These are phyloP conservation scores for Phialophora chinensis DNA, from an alignment of 2,329 filamentous ascomycete species.

Conservation along the genomic window DNA sequence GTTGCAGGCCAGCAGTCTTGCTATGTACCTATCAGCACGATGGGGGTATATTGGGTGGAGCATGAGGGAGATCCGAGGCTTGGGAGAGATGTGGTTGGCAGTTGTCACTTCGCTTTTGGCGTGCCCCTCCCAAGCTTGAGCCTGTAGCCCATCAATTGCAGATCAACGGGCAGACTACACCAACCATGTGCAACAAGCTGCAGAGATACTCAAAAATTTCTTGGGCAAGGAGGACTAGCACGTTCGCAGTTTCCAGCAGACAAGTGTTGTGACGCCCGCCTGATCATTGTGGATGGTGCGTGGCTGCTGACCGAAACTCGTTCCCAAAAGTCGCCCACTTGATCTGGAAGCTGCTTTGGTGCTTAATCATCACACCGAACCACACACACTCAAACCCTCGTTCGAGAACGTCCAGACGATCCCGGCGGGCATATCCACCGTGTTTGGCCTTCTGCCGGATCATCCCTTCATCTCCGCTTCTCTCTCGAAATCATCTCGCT, in stretches of 20 bases:
- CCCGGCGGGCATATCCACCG: slow-evolving; percentile 10
- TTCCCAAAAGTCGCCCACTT: slow-evolving; percentile 15
- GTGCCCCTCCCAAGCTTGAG: background rate
- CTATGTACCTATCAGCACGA: background rate
- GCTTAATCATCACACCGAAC: slow-evolving; percentile 27
- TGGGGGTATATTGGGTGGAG: background rate
- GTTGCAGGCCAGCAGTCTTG: background rate
- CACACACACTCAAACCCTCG: slow-evolving; percentile 4
- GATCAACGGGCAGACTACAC: background rate
- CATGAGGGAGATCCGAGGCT: background rate
- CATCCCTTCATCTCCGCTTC: slow-evolving; percentile 18
- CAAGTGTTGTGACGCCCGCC: background rate
- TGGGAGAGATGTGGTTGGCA: background rate
- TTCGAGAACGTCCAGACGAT: slow-evolving; percentile 17
- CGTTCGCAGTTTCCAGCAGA: background rate
- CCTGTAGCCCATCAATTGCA: background rate
- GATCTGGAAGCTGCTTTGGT: slow-evolving; percentile 3
- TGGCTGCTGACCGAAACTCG: slow-evolving; percentile 11
- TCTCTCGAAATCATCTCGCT: slow-evolving; percentile 7
- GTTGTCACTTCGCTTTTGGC: background rate
- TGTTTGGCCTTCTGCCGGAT: slow-evolving; percentile 1
- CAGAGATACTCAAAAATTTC: background rate
- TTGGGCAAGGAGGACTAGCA: background rate
- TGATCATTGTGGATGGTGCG: background rate
- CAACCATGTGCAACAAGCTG: background rate